These are phyloP conservation scores for Carex kokanica DNA, from an alignment of 176 grass and related monocot species.

Conservation along the genomic window DNA sequence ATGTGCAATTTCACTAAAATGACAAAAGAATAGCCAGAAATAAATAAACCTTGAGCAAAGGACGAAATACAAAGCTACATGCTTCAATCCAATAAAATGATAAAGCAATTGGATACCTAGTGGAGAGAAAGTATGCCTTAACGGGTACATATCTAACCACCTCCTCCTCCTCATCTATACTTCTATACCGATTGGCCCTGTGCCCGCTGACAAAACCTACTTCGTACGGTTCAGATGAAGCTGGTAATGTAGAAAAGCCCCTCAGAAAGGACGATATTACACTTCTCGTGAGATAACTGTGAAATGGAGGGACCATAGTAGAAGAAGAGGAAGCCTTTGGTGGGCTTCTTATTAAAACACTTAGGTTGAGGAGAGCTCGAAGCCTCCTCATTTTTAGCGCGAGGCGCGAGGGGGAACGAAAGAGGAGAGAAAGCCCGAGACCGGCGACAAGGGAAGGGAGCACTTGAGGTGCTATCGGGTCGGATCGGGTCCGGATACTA, in stretches of 20 bases:
- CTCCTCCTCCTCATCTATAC: constrained; percentile 44
- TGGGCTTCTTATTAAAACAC: background rate
- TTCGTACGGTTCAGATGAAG: constrained; percentile 1
- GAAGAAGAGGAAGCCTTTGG: constrained; percentile 14
- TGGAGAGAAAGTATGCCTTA: constrained; percentile 89
- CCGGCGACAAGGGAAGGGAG: too few species aligned
- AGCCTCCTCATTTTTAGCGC: constrained; percentile 17
- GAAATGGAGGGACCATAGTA: background rate
- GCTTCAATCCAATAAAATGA: constrained; percentile 10
- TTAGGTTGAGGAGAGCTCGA: constrained; percentile 14
- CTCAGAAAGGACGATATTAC: constrained; percentile 8
- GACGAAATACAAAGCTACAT: background rate
- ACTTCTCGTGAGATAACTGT: background rate
- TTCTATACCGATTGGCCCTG: background rate
- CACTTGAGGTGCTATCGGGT: too few species aligned
- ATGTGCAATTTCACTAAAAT: constrained; percentile 11
- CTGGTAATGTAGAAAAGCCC: constrained; percentile 3
- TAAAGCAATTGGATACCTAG: constrained; percentile 34
- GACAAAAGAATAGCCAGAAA: background rate
- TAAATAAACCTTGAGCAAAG: background rate
- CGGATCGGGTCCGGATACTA: too few species aligned
- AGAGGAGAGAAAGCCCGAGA: background rate
- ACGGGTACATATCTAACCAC: constrained; percentile 62
- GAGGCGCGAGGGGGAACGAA: too few species aligned
- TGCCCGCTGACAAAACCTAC: constrained; percentile 3